A percentile compares a stretch with the other conserved stretches of the same genome.
phyloP scores from a whole-genome alignment of 2,329 filamentous ascomycete genomes.

The Cryphonectria naterciae region DNA sequence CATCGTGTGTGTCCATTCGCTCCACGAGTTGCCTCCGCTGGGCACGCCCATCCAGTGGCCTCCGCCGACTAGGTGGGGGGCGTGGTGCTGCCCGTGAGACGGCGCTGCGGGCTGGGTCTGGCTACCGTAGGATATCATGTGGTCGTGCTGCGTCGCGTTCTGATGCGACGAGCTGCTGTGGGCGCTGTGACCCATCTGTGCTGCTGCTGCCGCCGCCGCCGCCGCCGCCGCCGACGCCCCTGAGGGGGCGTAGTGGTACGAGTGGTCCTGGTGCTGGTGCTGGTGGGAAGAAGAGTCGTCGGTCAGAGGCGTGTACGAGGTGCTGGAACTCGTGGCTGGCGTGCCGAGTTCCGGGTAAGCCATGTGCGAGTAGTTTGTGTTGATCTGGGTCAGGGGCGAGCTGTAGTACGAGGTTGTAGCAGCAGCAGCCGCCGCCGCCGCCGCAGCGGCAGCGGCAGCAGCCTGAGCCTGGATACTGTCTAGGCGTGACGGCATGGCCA shows the following conservation, averaged over 20 bases:
- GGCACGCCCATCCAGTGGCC: conserved; percentile 29
- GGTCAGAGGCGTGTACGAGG: conserved; percentile 21
- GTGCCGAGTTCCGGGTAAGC: conserved; percentile 22
- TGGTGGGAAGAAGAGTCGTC: conserved; percentile 15
- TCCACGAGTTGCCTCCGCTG: conserved; percentile 51
- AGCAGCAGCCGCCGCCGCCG: background rate
- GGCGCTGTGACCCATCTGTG: conserved; percentile 31
- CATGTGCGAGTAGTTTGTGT: conserved; percentile 21
- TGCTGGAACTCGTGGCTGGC: conserved; percentile 11
- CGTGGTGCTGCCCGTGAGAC: conserved; percentile 29
- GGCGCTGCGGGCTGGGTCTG: conserved; percentile 39
- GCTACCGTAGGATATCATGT: conserved; percentile 46
- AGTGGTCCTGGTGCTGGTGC: conserved; percentile 23
- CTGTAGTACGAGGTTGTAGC: conserved; percentile 19
- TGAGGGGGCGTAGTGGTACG: conserved; percentile 27
- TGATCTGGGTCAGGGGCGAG: conserved; percentile 17
- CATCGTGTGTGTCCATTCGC: conserved; percentile 57
- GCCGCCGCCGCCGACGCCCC: background rate
- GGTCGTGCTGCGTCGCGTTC: conserved; percentile 36
- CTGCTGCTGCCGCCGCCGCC: conserved; percentile 15
- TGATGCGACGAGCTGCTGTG: conserved; percentile 32
- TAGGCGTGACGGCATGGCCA: conserved; percentile 14
- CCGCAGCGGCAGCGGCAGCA: background rate
- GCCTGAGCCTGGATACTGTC: background rate
- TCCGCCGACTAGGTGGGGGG: conserved; percentile 13